Evolutionary conservation across 352 stramenopile species (phyloP), one percentile per base, ranked within the genome.

Genomic region (Phytophthora meadii): DNA sequence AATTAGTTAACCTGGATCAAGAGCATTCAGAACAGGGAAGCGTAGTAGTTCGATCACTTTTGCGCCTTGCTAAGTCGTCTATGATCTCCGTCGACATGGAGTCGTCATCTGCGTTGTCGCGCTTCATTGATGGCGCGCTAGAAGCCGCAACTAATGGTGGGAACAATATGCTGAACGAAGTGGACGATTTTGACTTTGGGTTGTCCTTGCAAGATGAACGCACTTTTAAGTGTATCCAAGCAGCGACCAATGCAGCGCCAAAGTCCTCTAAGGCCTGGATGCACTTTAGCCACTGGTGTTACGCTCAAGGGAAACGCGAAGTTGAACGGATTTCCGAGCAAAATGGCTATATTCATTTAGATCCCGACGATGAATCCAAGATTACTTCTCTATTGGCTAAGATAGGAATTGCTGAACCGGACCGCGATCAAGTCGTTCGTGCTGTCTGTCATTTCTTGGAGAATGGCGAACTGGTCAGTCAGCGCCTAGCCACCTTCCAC

Each of bases 231-330:
- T 85, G 72, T 25, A 66, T 76, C 40, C 24, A 68, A 45, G 19
- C 77, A 53, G 84, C 82, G 4, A 79, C 77, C 5, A 39, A 64
- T 10, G 44, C 89, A 17, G 56, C 57, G 1, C 71, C 77, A 28
- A 65, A 61, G 27, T 86, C 77, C 45, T 42, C 70, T 5, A 76
- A 78, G 32, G 79, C 74, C 1, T 94, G 84, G 84, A 54, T 86
- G 41, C 54, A 69, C 24, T 94, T 90, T 45, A 82, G 82, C 58
- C 70, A 92, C 52, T 94, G 87, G 87, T 90, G 77, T 30, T 91
- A 94, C 40, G 63, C 80, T 34, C 77, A 74, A 34, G 80, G 77
- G 11, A 82, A 76, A 32, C 56, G 55, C 6, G 67, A 73, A 44
- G 62, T 91, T 4, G 79, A 81, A 30, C 63, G 52, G 5, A 68